These are phyloP conservation scores for Penicillium sp. DNA, from an alignment of 2,329 filamentous ascomycete genomes.

Conservation along the genomic window DNA sequence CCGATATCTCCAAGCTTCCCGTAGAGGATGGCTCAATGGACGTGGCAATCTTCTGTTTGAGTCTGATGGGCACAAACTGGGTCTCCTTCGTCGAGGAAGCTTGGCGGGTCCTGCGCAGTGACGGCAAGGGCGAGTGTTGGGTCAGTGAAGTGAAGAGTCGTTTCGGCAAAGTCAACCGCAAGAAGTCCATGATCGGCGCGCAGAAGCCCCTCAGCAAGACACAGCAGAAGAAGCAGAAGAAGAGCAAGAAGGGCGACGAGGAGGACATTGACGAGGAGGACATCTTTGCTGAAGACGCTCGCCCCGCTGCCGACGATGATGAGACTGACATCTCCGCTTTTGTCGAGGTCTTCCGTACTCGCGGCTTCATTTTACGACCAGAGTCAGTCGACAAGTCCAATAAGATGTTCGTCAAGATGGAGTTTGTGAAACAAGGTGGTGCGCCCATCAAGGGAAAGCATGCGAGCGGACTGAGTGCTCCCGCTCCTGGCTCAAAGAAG, in stretches of 20 bases:
- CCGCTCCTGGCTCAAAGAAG: conserved; percentile 35
- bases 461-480: conserved; percentile 26
- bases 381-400: conserved; percentile 73
- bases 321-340: conserved; percentile 87
- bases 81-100: conserved; percentile 93
- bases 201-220: conserved; percentile 37
- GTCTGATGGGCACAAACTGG: conserved; percentile 99
- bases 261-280: conserved; percentile 46
- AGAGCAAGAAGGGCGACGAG: conserved; percentile 43
- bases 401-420: conserved; percentile 98
- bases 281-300: conserved; percentile 45
- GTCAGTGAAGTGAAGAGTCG: conserved; percentile 93
- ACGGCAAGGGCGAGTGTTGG: conserved; percentile 81
- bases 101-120: conserved; percentile 82
- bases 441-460: conserved; percentile 71
- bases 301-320: conserved; percentile 53
- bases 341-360: conserved; percentile 69
- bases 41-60: conserved; percentile 88
- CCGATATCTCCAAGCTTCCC: conserved; percentile 82
- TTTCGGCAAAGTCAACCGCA: conserved; percentile 58
- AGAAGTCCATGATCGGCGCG: conserved; percentile 38
- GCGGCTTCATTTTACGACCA: conserved; percentile 80
- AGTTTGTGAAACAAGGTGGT: conserved; percentile 74
- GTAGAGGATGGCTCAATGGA: conserved; percentile 70
- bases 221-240: conserved; percentile 40